A percentile compares a stretch with the other conserved stretches of the same genome.
Evolutionary conservation across 2,329 filamentous ascomycete genomes (phyloP).

Genomic region (Tolypocladium paradoxum): DNA sequence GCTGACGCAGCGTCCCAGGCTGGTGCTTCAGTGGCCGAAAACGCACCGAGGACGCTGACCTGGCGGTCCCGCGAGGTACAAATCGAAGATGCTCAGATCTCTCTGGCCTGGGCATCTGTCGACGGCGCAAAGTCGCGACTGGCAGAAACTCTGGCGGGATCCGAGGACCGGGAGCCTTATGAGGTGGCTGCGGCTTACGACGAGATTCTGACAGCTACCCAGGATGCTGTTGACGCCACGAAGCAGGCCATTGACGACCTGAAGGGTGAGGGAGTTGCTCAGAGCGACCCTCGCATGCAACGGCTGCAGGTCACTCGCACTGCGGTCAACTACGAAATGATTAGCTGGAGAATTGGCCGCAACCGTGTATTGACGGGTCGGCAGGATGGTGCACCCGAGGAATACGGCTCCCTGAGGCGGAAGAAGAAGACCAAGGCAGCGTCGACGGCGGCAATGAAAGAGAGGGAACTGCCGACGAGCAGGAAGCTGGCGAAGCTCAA

Average conservation of each 20-base stretch:
- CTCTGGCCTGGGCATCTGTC: slow-evolving; percentile 67
- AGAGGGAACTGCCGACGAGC: slow-evolving; percentile 56
- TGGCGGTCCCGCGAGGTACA: slow-evolving; percentile 82
- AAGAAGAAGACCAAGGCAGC: slow-evolving; percentile 33
- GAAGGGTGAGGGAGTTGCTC: slow-evolving; percentile 68
- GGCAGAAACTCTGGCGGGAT: slow-evolving; percentile 33
- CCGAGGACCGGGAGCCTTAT: slow-evolving; percentile 35
- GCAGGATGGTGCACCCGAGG: slow-evolving; percentile 60
- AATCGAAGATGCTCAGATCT: slow-evolving; percentile 88
- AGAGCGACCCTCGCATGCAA: slow-evolving; percentile 81
- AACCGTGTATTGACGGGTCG: slow-evolving; percentile 82
- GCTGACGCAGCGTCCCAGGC: slow-evolving; percentile 34
- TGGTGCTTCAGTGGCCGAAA: slow-evolving; percentile 36
- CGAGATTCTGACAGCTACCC: slow-evolving; percentile 76
- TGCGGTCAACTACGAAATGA: slow-evolving; percentile 85
- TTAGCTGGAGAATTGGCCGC: slow-evolving; percentile 88
- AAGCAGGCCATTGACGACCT: slow-evolving; percentile 90
- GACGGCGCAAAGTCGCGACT: slow-evolving; percentile 40
- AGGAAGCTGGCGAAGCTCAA: slow-evolving; percentile 70
- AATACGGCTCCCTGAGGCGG: slow-evolving; percentile 37
- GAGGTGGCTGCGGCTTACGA: slow-evolving; percentile 84
- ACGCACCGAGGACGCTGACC: slow-evolving; percentile 61
- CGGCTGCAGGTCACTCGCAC: slow-evolving; percentile 85
- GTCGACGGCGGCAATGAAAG: slow-evolving; percentile 29
- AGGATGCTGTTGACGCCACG: slow-evolving; percentile 88